A percentile compares a stretch with the other conserved stretches of the same genome.
phyloP scores from a whole-genome alignment of 2,329 filamentous ascomycete species.

The Aspergillus puulaauensis region DNA sequence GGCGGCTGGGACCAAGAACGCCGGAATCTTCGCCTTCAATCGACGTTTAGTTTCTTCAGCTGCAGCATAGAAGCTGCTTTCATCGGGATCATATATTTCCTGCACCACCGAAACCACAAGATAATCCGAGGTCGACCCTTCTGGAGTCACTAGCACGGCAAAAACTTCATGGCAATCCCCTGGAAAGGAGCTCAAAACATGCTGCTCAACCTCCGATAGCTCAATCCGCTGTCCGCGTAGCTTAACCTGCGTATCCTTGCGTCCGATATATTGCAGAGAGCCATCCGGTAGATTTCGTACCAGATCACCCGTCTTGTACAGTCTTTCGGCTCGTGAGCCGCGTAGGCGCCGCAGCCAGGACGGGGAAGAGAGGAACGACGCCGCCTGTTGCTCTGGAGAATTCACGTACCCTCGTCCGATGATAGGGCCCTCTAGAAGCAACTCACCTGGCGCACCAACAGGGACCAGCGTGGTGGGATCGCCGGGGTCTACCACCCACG shows the following conservation, averaged over 20 bases:
- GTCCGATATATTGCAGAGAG: not conserved
- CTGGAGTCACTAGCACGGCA: not conserved
- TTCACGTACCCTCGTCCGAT: not conserved
- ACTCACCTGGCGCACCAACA: not conserved
- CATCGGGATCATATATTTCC: not conserved
- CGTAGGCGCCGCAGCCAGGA: too few species aligned
- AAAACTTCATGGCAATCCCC: not conserved
- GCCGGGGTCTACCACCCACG: not conserved
- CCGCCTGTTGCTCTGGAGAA: not conserved
- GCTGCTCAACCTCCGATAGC: not conserved
- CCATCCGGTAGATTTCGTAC: not conserved
- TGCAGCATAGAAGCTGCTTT: not conserved
- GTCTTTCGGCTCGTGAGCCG: too few species aligned
- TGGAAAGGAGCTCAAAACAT: not conserved
- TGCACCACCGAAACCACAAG: not conserved
- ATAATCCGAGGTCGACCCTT: not conserved
- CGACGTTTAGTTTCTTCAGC: not conserved
- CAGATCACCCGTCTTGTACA: not conserved
- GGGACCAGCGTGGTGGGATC: not conserved
- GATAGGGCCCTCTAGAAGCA: not conserved
- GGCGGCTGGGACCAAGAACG: not conserved
- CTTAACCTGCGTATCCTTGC: not conserved
- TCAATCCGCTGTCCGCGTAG: not conserved
- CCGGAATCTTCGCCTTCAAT: not conserved
- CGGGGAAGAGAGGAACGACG: not conserved